A percentile compares a stretch with the other conserved stretches of the same genome.
phyloP scores from a whole-genome alignment of 768 basidiomycete genomes.

The Ramaria rubella region DNA sequence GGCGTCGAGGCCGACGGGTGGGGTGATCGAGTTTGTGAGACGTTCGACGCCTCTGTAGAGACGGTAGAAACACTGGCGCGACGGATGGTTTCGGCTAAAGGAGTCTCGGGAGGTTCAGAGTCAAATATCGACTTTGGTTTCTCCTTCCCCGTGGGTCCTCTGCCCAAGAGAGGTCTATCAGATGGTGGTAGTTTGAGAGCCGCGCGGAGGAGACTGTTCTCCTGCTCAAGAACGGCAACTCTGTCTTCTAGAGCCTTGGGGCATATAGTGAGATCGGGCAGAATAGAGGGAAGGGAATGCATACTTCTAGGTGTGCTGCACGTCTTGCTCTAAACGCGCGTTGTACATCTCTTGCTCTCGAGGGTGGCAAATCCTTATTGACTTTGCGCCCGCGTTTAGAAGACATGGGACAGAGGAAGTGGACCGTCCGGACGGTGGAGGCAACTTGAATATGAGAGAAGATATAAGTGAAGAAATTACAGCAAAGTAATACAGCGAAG shows the following conservation, averaged over 20 bases:
- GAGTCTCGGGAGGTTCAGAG: not conserved
- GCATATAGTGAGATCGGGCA: slow-evolving; percentile 2
- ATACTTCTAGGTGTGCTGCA: slow-evolving; percentile 78
- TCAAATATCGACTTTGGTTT: slow-evolving; percentile 44
- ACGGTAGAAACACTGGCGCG: slow-evolving; percentile 9
- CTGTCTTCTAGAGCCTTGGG: slow-evolving; percentile 72
- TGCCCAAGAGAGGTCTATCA: slow-evolving; percentile 64
- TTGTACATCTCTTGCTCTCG: slow-evolving; percentile 77
- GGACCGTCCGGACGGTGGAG: slow-evolving; percentile 12
- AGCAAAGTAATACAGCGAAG: slow-evolving; percentile 5
- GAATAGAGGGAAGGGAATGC: slow-evolving; percentile 26
- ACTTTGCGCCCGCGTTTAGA: slow-evolving; percentile 84
- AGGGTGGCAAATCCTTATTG: slow-evolving; percentile 69
- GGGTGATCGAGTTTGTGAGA: slow-evolving; percentile 6
- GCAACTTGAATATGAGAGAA: not conserved
- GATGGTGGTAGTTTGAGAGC: slow-evolving; percentile 70
- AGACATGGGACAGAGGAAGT: slow-evolving; percentile 45
- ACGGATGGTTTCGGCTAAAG: slow-evolving; percentile 4
- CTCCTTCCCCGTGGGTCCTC: slow-evolving; percentile 84
- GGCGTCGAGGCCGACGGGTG: not conserved
- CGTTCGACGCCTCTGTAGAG: slow-evolving; percentile 9
- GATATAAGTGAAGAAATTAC: slow-evolving; percentile 9
- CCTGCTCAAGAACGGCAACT: slow-evolving; percentile 77
- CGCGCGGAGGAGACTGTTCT: slow-evolving; percentile 68
- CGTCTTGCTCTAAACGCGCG: slow-evolving; percentile 83